These are phyloP conservation scores for Vigna angularis DNA, from an alignment of 306 rosid genomes.

Conservation along the genomic window DNA sequence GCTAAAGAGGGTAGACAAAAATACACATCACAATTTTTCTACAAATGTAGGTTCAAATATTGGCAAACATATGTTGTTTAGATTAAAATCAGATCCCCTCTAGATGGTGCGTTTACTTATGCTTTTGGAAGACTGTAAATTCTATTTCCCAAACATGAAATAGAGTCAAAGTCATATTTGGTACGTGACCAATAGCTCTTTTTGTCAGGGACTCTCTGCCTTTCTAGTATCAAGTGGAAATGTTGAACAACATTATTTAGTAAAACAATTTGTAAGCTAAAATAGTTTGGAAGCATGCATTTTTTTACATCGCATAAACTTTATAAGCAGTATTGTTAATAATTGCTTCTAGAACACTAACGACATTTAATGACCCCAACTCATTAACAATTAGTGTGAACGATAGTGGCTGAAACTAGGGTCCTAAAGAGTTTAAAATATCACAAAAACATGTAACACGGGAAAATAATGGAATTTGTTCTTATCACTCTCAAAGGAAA, in stretches of 20 bases:
- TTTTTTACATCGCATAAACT: constrained; percentile 20
- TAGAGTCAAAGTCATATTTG: constrained; percentile 7
- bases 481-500: not conserved
- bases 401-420: constrained; percentile 18
- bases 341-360: constrained; percentile 16
- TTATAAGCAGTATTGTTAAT: constrained; percentile 1
- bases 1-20: not conserved
- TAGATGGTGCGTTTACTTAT: not conserved
- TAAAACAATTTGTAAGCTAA: constrained; percentile 10
- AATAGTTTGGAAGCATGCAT: constrained; percentile 33
- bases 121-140: not conserved
- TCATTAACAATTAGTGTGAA: constrained; percentile 13
- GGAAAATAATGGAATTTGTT: not conserved
- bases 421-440: constrained; percentile 17
- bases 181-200: constrained; percentile 16
- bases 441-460: constrained; percentile 27
- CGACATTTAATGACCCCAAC: constrained; percentile 9
- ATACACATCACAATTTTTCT: not conserved
- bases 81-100: constrained; percentile 5
- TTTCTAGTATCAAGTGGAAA: constrained; percentile 27
- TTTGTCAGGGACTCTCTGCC: constrained; percentile 2
- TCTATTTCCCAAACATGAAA: constrained; percentile 26
- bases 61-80: not conserved
- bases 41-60: constrained; percentile 21
- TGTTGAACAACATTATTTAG: constrained; percentile 25